Percentiles rank a stretch among this genome's conserved stretches.
Conservation (phyloP, 2,329 filamentous ascomycete species). For the Aspergillus fumigatiaffinis region DNA sequence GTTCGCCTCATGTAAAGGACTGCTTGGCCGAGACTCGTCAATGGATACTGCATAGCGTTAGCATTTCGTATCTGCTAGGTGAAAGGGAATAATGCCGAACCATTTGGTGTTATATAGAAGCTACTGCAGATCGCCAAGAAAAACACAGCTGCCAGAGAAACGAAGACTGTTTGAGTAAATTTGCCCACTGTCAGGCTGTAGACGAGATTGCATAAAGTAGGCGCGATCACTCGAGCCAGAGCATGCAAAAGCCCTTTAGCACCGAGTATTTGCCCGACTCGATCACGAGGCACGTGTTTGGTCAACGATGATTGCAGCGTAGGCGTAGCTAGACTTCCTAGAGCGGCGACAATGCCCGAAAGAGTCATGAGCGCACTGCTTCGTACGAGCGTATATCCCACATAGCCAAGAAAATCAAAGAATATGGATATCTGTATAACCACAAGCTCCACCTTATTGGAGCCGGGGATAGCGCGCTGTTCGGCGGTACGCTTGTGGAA, state of each 20-base stretch:
- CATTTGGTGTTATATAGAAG: conserved; percentile 67
- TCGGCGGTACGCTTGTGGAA: conserved; percentile 51
- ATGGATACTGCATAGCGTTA: conserved; percentile 18
- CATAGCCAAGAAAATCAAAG: conserved; percentile 70
- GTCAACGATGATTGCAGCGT: conserved; percentile 80
- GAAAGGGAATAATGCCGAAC: conserved; percentile 50
- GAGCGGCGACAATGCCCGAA: conserved; percentile 67
- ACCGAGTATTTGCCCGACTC: conserved; percentile 81
- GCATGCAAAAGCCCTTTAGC: conserved; percentile 83
- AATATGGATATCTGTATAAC: conserved; percentile 71
- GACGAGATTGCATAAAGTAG: conserved; percentile 78
- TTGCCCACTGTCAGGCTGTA: conserved; percentile 76
- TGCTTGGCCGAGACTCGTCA: conserved; percentile 7
- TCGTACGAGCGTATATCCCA: conserved; percentile 68
- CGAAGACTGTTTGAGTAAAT: conserved; percentile 79
- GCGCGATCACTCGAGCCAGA: conserved; percentile 71
- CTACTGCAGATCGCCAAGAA: conserved; percentile 61
- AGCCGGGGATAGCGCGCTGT: conserved; percentile 58
- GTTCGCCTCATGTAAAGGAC: conserved; percentile 16
- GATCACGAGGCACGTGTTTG: conserved; percentile 82
- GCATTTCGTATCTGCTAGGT: neutral
- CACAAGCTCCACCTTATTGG: conserved; percentile 72
- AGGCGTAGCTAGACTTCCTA: conserved; percentile 81
- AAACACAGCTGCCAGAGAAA: conserved; percentile 67
- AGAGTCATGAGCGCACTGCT: conserved; percentile 62